Evolutionary conservation across 331 rosid genomes (phyloP), one percentile per base, ranked within the genome.

Genomic region (Cucumis variabilis): DNA sequence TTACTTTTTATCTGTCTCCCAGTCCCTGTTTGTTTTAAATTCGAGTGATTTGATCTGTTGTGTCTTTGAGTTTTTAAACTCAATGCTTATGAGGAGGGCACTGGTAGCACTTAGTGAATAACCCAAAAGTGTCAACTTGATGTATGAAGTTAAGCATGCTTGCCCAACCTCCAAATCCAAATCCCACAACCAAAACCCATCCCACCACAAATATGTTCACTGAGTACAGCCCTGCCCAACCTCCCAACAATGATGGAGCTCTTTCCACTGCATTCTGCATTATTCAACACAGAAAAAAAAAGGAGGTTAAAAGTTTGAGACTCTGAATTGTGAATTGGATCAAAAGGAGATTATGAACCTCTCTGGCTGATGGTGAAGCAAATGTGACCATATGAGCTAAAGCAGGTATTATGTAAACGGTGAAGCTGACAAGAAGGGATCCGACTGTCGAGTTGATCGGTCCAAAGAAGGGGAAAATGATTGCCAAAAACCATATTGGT

Each of bases 101-200:
- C 83, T 96, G 99, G 79, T 92, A 97, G 89, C 99, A 96, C 92
- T 92, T 96, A 0, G 98, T 93, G 93, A 97, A 96, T 33, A 97
- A 68, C 55, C 99, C 99, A 90, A 97, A 97, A 23, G 98, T 93
- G 81, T 93, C 17, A 86, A 97, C 75, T 92, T 97, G 98, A 67
- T 62, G 93, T 51, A 97, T 86, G 91, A 97, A 97, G 89, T 97
- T 97, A 70, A 97, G 90, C 94, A 94, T 93, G 89, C 99, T 97
- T 87, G 99, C 98, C 98, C 98, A 95, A 71, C 99, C 98, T 90
- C 99, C 99, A 86, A 97, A 94, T 37, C 98, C 99, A 92, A 97
- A 97, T 83, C 99, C 99, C 86, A 96, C 94, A 79, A 97, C 93
- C 87, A 92, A 92, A 25, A 97, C 99, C 99, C 99, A 97, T 1